A percentile compares a stretch with the other conserved stretches of the same genome.
phyloP scores from a whole-genome alignment of 192 early-diverging fungal genomes.

The Gamsiella multidivaricata region DNA sequence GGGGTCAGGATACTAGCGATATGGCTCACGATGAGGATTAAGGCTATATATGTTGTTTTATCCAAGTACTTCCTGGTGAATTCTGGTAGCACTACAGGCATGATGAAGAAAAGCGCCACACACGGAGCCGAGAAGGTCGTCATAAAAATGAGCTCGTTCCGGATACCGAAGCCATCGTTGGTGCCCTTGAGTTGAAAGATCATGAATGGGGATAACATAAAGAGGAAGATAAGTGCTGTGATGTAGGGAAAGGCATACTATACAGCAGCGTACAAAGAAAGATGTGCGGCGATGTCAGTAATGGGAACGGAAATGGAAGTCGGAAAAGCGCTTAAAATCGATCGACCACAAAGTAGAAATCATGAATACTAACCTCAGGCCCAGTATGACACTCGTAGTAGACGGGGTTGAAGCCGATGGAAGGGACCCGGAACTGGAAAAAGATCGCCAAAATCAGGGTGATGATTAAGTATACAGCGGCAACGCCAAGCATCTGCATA shows the following conservation, averaged over 20 bases:
- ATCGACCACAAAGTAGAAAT: not conserved
- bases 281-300: not conserved
- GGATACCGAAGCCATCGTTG: conserved; percentile 68
- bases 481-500: conserved; percentile 25
- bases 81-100: conserved; percentile 27
- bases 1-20: conserved; percentile 27
- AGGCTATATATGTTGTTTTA: conserved; percentile 29
- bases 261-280: not conserved
- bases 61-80: conserved; percentile 10
- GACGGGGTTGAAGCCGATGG: conserved; percentile 1
- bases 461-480: conserved; percentile 10
- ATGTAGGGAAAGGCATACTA: conserved; percentile 26
- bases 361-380: conserved; percentile 13
- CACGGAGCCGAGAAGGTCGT: conserved; percentile 56
- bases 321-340: not conserved
- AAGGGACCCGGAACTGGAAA: conserved; percentile 1
- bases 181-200: conserved; percentile 56
- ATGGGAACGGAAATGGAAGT: not conserved
- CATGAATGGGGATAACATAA: conserved; percentile 59
- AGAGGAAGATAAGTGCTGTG: conserved; percentile 48
- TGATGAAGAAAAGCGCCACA: conserved; percentile 54
- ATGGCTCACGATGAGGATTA: conserved; percentile 26
- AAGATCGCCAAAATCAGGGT: not conserved
- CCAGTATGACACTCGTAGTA: conserved; percentile 23
- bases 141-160: conserved; percentile 65